Conservation (phyloP, 441 rosid genomes). For the Adansonia madagascariensis region DNA sequence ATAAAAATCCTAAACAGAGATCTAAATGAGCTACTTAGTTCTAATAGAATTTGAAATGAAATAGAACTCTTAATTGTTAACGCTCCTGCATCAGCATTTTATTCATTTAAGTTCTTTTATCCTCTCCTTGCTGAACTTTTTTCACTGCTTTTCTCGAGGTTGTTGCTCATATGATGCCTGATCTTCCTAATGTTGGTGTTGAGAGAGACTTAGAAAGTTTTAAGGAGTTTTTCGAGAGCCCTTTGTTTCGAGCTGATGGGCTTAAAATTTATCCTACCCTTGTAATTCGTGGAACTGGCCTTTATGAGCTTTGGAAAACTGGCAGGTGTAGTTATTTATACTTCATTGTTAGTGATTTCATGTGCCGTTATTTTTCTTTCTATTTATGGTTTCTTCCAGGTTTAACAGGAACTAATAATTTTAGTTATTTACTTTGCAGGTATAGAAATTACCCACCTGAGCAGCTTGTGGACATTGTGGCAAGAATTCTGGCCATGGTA, state of each 20-base stretch:
- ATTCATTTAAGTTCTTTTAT: constrained; percentile 21
- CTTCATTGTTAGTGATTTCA: constrained; percentile 11
- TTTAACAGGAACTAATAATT: constrained; percentile 25
- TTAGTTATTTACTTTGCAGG: constrained; percentile 43
- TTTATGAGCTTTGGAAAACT: constrained; percentile 98
- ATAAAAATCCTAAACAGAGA: too few species aligned
- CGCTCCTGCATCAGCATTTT: background rate
- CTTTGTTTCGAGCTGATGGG: constrained; percentile 94
- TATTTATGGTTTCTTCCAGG: background rate
- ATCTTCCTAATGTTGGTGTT: constrained; percentile 98
- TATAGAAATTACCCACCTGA: constrained; percentile 96
- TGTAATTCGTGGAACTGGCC: constrained; percentile 98
- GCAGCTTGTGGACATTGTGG: constrained; percentile 96
- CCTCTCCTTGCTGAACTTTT: constrained; percentile 20
- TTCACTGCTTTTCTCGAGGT: constrained; percentile 55
- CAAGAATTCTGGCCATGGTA: constrained; percentile 96
- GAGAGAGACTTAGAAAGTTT: constrained; percentile 99
- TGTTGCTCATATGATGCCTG: constrained; percentile 99
- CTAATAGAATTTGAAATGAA: too few species aligned
- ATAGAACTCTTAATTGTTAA: too few species aligned
- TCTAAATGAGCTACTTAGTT: too few species aligned
- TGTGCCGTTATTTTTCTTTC: background rate
- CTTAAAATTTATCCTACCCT: constrained; percentile 98
- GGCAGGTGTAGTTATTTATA: constrained; percentile 63
- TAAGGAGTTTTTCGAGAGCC: constrained; percentile 93